A percentile compares a stretch with the other conserved stretches of the same genome.
Conservation (phyloP, 2,329 filamentous ascomycete genomes). For the Huntiella omanensis region DNA sequence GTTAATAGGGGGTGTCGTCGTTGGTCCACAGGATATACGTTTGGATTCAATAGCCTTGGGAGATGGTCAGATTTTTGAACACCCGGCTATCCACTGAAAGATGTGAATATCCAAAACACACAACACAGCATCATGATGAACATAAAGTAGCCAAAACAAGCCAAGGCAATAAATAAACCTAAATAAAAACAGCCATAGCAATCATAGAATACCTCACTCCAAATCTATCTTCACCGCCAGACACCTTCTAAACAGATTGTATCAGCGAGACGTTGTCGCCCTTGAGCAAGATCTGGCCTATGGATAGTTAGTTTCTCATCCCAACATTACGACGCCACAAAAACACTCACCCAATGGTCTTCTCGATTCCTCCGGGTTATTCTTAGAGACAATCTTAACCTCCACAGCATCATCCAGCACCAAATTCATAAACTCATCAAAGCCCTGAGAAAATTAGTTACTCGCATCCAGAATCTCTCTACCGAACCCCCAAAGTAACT, state of each 20-base stretch:
- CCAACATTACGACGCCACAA: not conserved
- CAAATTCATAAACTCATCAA: conserved; percentile 99
- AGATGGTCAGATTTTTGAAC: conserved; percentile 6
- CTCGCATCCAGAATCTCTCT: not conserved
- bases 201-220: not conserved
- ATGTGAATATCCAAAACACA: not conserved
- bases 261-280: conserved; percentile 78
- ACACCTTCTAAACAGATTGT: conserved; percentile 22
- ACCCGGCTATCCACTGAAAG: not conserved
- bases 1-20: not conserved
- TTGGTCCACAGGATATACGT: conserved; percentile 5
- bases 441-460: conserved; percentile 43
- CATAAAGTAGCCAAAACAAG: conserved; percentile 1
- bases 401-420: conserved; percentile 92
- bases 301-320: conserved; percentile 12
- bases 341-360: conserved; percentile 50
- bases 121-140: not conserved
- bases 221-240: not conserved
- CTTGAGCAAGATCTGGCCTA: conserved; percentile 72
- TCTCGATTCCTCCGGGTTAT: conserved; percentile 54
- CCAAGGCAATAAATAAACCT: conserved; percentile 9
- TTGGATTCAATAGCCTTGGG: conserved; percentile 6
- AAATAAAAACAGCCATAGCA: conserved; percentile 6
- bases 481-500: conserved; percentile 22
- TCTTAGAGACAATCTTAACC: conserved; percentile 70